phyloP scores from a whole-genome alignment of 2,329 filamentous ascomycete species.

The Colletotrichum sp. region DNA sequence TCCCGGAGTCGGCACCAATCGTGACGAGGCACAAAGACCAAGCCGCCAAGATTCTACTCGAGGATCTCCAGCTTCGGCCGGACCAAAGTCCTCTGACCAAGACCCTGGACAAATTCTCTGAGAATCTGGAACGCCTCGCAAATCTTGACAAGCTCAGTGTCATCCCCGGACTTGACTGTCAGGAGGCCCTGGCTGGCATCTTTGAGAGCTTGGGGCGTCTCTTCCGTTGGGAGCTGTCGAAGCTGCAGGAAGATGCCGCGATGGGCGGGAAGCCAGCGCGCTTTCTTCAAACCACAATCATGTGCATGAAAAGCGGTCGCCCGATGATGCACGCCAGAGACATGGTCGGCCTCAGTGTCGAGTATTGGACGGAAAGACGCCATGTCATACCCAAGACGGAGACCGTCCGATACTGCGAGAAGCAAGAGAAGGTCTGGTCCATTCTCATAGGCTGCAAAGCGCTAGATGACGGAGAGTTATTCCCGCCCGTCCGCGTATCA shows the following conservation, averaged over 20 bases:
- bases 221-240: slow-evolving; percentile 73
- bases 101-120: slow-evolving; percentile 71
- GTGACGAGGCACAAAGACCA: slow-evolving; percentile 65
- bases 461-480: slow-evolving; percentile 45
- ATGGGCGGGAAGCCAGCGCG: slow-evolving; percentile 51
- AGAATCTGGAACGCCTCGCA: slow-evolving; percentile 74
- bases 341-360: slow-evolving; percentile 72
- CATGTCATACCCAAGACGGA: slow-evolving; percentile 45
- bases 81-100: slow-evolving; percentile 72
- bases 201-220: slow-evolving; percentile 73
- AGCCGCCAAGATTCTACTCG: slow-evolving; percentile 69
- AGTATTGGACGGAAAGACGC: slow-evolving; percentile 77
- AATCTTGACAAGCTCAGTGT: slow-evolving; percentile 75
- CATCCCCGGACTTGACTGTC: slow-evolving; percentile 72
- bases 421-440: slow-evolving; percentile 64
- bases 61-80: slow-evolving; percentile 65
- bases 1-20: slow-evolving; percentile 63
- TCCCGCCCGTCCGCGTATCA: slow-evolving; percentile 72
- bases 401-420: slow-evolving; percentile 41
- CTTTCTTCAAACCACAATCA: slow-evolving; percentile 60
- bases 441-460: slow-evolving; percentile 70
- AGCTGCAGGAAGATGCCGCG: slow-evolving; percentile 54
- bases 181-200: slow-evolving; percentile 77
- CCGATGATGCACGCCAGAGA: slow-evolving; percentile 74
- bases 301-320: slow-evolving; percentile 73